Base-by-base conservation (phyloP, 768 basidiomycete genomes). In the Candolleomyces efflorescens region DNA sequence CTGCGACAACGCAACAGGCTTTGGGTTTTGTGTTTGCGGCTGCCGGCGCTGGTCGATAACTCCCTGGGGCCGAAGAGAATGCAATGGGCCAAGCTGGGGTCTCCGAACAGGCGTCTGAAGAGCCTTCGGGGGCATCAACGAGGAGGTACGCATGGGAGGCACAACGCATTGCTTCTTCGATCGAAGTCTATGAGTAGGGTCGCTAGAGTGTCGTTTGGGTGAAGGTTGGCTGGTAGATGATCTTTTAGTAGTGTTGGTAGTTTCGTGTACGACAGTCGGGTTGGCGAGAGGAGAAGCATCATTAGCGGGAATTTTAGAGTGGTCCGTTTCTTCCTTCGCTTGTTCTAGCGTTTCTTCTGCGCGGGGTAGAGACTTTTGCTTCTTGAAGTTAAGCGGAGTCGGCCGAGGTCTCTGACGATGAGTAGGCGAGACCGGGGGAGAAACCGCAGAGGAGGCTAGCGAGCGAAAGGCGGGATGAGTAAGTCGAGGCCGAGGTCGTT, bases 131-230 rank as follows among this genome's bases (percentile, higher is more conserved):
- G 55, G 55, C 22, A 45, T 45, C 46, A 55, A 45, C 3, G 55
- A 49, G n/a, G 55, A 48, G 13, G 55, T 55, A 32, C 54, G 54
- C 15, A 45, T 55, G 3, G 54, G 54, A 17, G 54, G 54, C 11
- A 55, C 27, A 26, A 55, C 37, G 3, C 3, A 12, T 43, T 17
- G 18, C 41, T 43, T 43, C 41, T 6, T 43, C 1, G 41, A 6
- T 43, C 32, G 32, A 32, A 32, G 41, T 43, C 9, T 43, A 15
- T 43, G 41, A 20, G 32, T 32, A 32, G 32, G 32, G 5, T 32
- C 32, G 32, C 5, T 11, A 32, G 32, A 32, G 32, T 32, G 32
- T 32, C 32, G 32, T 32, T 32, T 32, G 1, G 2, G 1, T 32
- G 32, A 7, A 32, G 32, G 32, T 5, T 32, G 32, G 5, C 1